Evolutionary conservation across 208 protist genomes (phyloP), one percentile per base, ranked within the genome.

Genomic region (Crithidia sp.): DNA sequence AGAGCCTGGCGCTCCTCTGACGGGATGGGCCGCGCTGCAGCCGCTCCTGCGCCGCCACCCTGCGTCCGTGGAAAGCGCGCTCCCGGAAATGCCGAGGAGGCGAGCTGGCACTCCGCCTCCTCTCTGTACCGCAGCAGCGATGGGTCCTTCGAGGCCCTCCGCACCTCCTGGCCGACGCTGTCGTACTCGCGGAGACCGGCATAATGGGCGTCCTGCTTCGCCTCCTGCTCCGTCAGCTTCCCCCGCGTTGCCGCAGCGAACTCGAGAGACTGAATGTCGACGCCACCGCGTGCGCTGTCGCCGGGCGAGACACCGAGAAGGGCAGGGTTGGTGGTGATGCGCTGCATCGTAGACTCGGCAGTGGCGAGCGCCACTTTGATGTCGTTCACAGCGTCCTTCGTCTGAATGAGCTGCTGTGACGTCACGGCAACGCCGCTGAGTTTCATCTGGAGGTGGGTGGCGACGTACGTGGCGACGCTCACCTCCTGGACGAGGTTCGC

Each of bases 331-430:
- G 9, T 60, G 40, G 49, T 49, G 50, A 71, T 66, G 8, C 49
- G 56, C 36, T 71, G 49, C 16, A 76, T 37, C 2, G 69, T 57
- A 43, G 62, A 43, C 9, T 63, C 65, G 2, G 63, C 67, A 4
- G 56, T 71, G n/a, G 49, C 70, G 12, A 77, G 13, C 0, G 71
- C 62, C 8, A 82, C 28, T 36, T 71, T 72, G 39, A 73, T 59
- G 43, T 82, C 76, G 59, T 71, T 77, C 10, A 73, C 44, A 1
- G 37, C 36, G 53, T 77, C 76, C 12, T 73, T 71, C 17, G 61
- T 3, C 28, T 69, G 43, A n/a, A 69, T 49, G 12, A 82, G 66
- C 64, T 56, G 44, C 71, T 73, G 54, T 9, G 71, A 75, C 12
- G 52, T 60, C 9, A 45, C n/a, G n/a, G 76, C 70, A 17, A 47